Evolutionary conservation across 2,329 filamentous ascomycete species (phyloP).

Genomic region (Penicillium sp.): DNA sequence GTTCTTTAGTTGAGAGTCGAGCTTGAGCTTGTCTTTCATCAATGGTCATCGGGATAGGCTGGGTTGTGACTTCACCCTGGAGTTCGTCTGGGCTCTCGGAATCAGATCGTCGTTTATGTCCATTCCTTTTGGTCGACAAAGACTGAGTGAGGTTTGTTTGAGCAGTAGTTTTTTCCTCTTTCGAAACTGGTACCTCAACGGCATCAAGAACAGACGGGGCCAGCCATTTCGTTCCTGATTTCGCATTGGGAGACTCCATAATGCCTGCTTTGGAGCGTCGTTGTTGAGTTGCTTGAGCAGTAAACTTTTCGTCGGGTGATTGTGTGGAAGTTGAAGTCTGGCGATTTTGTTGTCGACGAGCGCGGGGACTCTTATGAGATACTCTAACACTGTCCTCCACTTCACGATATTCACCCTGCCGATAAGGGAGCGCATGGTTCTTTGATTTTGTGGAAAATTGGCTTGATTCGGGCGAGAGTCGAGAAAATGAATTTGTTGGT

Average conservation of each 20-base stretch:
- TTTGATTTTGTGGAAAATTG: not conserved
- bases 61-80: slow-evolving; percentile 38
- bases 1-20: slow-evolving; percentile 4
- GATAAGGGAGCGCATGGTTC: not conserved
- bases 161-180: not conserved
- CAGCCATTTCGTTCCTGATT: not conserved
- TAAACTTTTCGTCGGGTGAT: not conserved
- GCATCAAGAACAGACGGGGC: not conserved
- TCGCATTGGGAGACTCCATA: not conserved
- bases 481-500: not conserved
- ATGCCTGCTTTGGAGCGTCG: slow-evolving; percentile 14
- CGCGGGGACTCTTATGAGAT: not conserved
- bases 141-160: not conserved
- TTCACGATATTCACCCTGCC: slow-evolving; percentile 20
- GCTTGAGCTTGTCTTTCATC: slow-evolving; percentile 1
- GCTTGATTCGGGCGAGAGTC: not conserved
- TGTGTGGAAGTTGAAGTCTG: not conserved
- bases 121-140: not conserved
- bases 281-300: slow-evolving; percentile 23
- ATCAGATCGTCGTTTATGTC: slow-evolving; percentile 6
- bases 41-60: slow-evolving; percentile 16
- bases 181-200: not conserved
- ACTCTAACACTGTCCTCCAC: slow-evolving; percentile 20
- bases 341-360: not conserved
- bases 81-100: slow-evolving; percentile 44